A percentile compares a stretch with the other conserved stretches of the same genome.
Conservation (phyloP, 208 protist species). For the Trypanosoma cruzi region DNA sequence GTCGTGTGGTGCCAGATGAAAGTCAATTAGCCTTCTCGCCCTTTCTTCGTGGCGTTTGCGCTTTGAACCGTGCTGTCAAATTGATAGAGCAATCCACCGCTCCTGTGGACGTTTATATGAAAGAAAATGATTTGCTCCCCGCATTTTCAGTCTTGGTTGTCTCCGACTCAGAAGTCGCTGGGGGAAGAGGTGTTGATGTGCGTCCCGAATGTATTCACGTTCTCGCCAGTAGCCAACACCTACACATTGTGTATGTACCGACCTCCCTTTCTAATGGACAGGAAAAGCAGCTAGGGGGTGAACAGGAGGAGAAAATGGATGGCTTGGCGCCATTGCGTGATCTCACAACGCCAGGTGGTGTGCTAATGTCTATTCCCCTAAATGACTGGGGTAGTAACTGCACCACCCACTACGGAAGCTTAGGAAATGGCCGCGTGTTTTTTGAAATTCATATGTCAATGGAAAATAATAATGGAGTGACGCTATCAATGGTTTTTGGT, state of each 20-base stretch:
- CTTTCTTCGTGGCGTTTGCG: slow-evolving; percentile 8
- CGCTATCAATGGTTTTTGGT: slow-evolving; percentile 19
- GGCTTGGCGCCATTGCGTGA: not conserved
- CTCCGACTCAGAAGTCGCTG: not conserved
- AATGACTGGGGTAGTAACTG: not conserved
- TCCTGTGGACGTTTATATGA: slow-evolving; percentile 13
- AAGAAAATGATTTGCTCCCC: not conserved
- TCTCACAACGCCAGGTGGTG: not conserved
- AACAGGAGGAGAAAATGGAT: slow-evolving; percentile 4
- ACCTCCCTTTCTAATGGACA: not conserved
- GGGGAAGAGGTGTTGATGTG: not conserved
- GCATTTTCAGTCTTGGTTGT: not conserved
- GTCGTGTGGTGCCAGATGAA: slow-evolving; percentile 1
- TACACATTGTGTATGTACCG: slow-evolving; percentile 25
- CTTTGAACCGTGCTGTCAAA: not conserved
- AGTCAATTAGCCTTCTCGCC: slow-evolving; percentile 1
- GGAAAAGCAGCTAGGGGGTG: not conserved
- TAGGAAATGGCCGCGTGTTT: slow-evolving; percentile 12
- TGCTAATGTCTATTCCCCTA: slow-evolving; percentile 24
- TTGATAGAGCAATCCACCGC: slow-evolving; percentile 2
- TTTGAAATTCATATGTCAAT: slow-evolving; percentile 11
- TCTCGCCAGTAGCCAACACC: slow-evolving; percentile 8
- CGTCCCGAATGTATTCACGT: slow-evolving; percentile 11
- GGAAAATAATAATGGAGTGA: slow-evolving; percentile 5
- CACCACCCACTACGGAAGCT: slow-evolving; percentile 3